Percentiles rank a stretch among this genome's conserved stretches.
Conservation (phyloP, 371 early-diverging fungal genomes). For the Apophysomyces elegans region DNA sequence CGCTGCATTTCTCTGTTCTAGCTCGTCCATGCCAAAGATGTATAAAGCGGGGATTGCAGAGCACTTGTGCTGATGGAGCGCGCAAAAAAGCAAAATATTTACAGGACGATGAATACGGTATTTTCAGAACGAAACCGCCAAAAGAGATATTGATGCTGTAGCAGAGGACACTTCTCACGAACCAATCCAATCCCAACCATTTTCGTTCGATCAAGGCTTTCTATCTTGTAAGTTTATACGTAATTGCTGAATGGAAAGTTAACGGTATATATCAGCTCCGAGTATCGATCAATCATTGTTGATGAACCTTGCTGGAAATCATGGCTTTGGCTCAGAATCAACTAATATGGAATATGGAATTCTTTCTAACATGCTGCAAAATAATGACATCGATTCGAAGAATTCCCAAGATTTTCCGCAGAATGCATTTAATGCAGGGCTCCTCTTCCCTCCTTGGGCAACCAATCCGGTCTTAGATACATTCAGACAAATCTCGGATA, state of each 20-base stretch:
- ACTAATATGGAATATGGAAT: conserved; percentile 79
- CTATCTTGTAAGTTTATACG: conserved; percentile 10
- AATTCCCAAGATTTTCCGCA: conserved; percentile 7
- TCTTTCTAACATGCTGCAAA: conserved; percentile 73
- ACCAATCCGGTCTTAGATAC: neutral
- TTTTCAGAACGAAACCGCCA: conserved; percentile 11
- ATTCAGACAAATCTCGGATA: neutral
- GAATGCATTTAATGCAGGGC: conserved; percentile 6
- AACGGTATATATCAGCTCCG: neutral
- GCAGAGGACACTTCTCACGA: conserved; percentile 10
- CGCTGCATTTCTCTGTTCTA: conserved; percentile 12
- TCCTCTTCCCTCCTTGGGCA: conserved; percentile 13
- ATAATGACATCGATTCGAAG: neutral
- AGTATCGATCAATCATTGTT: conserved; percentile 12
- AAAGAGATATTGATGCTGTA: conserved; percentile 11
- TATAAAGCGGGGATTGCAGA: conserved; percentile 69
- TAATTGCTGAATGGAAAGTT: neutral
- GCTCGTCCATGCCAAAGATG: conserved; percentile 82
- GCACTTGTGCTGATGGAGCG: conserved; percentile 73
- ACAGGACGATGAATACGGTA: conserved; percentile 48
- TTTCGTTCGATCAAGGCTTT: conserved; percentile 21
- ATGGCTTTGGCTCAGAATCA: conserved; percentile 79
- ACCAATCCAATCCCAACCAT: conserved; percentile 1
- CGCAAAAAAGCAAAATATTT: conserved; percentile 87
- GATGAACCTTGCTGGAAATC: conserved; percentile 29